Percentiles rank a stretch among this genome's conserved stretches.
phyloP scores from a whole-genome alignment of 306 rosid genomes.

The Quercus agrifolia region DNA sequence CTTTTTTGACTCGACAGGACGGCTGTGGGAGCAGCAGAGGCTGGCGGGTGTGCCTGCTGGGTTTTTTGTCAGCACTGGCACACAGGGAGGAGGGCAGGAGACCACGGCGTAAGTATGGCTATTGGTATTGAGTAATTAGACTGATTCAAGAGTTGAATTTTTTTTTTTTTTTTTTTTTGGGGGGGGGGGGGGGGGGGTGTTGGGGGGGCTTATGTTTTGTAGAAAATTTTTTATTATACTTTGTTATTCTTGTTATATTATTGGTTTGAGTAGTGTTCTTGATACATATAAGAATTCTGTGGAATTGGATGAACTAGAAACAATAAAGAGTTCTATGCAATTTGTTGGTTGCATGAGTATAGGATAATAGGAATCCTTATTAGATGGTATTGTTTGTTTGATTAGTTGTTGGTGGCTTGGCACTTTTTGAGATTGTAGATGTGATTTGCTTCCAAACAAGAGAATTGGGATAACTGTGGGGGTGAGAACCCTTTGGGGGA shows the following conservation, averaged over 20 bases:
- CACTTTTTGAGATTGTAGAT: not conserved
- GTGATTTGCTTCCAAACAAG: not conserved
- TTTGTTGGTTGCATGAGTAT: not conserved
- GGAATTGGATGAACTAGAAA: not conserved
- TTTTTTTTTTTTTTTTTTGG: not conserved
- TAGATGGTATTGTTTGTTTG: not conserved
- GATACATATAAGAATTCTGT: not conserved
- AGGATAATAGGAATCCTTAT: not conserved
- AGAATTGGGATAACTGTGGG: not conserved
- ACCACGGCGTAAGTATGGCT: slow-evolving; percentile 59
- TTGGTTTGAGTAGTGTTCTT: not conserved
- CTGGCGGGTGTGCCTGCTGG: slow-evolving; percentile 77
- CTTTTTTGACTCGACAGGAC: slow-evolving; percentile 56
- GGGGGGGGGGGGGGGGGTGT: not conserved
- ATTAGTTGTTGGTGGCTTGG: not conserved
- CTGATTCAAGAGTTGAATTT: not conserved
- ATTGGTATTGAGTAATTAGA: not conserved
- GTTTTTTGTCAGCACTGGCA: slow-evolving; percentile 73
- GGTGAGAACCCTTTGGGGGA: not conserved
- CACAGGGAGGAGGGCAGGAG: slow-evolving; percentile 93
- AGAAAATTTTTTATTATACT: not conserved
- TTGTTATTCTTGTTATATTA: not conserved
- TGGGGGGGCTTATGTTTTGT: not conserved
- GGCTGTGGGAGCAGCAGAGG: slow-evolving; percentile 62
- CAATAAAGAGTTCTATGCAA: not conserved